Conservation (phyloP, 192 early-diverging fungal genomes). For the Coemansia reversa region DNA sequence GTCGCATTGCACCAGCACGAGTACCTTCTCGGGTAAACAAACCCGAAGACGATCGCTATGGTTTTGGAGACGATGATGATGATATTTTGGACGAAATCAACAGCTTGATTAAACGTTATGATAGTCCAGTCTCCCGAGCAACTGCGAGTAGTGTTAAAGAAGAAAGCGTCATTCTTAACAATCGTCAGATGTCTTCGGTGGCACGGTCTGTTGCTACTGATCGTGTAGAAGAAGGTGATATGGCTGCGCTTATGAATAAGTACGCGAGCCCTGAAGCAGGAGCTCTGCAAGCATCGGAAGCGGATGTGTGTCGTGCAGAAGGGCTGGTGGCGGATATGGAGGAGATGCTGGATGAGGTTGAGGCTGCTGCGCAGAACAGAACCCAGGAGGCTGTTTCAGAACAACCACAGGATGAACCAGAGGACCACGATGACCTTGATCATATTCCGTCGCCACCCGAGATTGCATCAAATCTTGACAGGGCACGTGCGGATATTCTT, state of each 20-base stretch:
- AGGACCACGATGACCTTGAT: conserved; percentile 31
- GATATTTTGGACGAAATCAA: conserved; percentile 50
- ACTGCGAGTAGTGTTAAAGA: neutral
- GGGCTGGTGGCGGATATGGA: conserved; percentile 49
- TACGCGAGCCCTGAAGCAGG: conserved; percentile 31
- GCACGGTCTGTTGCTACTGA: neutral
- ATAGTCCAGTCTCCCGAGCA: conserved; percentile 19
- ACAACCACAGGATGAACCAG: neutral
- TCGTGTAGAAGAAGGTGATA: conserved; percentile 15
- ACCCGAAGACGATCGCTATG: neutral
- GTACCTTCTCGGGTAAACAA: neutral
- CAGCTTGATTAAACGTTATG: conserved; percentile 37
- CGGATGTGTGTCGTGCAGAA: conserved; percentile 7
- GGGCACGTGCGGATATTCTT: conserved; percentile 21
- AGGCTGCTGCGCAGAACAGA: conserved; percentile 12
- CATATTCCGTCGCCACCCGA: conserved; percentile 46
- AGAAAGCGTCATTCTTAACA: conserved; percentile 3
- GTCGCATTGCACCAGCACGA: conserved; percentile 23
- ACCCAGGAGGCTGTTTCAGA: neutral
- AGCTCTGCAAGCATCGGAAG: neutral
- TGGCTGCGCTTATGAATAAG: conserved; percentile 37
- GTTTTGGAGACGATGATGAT: conserved; percentile 32
- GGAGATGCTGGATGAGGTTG: conserved; percentile 47
- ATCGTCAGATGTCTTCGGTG: neutral
- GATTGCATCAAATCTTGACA: conserved; percentile 24